phyloP scores from a whole-genome alignment of 495 filamentous ascomycete genomes.

The Penicillium goetzii region DNA sequence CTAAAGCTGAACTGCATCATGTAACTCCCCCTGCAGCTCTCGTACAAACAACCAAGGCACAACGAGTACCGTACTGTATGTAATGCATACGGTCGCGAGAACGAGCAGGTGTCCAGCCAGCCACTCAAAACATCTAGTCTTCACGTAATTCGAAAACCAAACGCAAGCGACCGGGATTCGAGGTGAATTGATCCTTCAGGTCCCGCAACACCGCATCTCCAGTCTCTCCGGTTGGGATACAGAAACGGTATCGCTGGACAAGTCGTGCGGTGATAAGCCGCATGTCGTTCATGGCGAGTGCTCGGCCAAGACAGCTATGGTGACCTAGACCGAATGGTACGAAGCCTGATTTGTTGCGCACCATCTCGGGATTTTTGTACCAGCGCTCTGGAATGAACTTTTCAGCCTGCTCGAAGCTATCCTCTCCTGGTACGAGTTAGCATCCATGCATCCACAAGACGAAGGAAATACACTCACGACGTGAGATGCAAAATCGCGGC shows the following conservation, averaged over 20 bases:
- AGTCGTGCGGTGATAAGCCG: conserved; percentile 48
- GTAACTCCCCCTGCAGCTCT: background rate
- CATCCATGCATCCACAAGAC: background rate
- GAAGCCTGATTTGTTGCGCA: conserved; percentile 53
- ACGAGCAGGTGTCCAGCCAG: background rate
- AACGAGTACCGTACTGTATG: background rate
- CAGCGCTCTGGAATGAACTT: conserved; percentile 62
- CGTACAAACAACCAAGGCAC: background rate
- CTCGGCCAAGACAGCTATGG: conserved; percentile 52
- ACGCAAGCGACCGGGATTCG: conserved; percentile 31
- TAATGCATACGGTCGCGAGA: background rate
- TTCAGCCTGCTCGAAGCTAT: conserved; percentile 39
- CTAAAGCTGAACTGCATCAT: background rate
- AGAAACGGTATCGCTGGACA: conserved; percentile 47
- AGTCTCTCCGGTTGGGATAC: conserved; percentile 45
- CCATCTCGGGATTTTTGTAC: conserved; percentile 50
- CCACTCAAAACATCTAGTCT: background rate
- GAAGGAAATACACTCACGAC: conserved; percentile 37
- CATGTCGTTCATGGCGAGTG: conserved; percentile 54
- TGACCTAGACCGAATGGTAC: conserved; percentile 54
- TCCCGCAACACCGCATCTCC: conserved; percentile 39
- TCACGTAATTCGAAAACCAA: conserved; percentile 26
- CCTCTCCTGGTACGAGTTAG: conserved; percentile 27
- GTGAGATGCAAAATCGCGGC: conserved; percentile 43
- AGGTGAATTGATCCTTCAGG: conserved; percentile 50